Percentiles rank a stretch among this genome's conserved stretches.
phyloP scores from a whole-genome alignment of 2,329 filamentous ascomycete species.

The Remersonia thermophila region DNA sequence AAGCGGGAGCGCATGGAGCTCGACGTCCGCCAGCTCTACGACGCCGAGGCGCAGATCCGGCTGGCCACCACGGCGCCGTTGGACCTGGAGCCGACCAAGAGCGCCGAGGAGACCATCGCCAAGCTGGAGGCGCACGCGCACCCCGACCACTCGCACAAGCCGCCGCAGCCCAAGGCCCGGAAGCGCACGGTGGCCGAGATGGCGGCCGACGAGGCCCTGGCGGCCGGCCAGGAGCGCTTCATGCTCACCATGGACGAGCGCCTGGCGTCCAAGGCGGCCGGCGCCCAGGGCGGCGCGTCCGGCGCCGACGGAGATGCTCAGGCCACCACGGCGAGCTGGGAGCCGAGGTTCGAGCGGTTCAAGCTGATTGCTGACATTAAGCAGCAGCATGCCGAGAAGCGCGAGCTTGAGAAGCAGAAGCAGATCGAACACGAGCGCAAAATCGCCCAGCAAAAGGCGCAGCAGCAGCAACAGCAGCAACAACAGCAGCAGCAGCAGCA shows the following conservation, averaged over 20 bases:
- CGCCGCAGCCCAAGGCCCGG: slow-evolving; percentile 74
- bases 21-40: slow-evolving; percentile 58
- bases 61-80: slow-evolving; percentile 63
- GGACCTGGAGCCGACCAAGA: slow-evolving; percentile 63
- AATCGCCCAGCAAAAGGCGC: slow-evolving; percentile 37
- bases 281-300: slow-evolving; percentile 43
- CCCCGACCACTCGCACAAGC: slow-evolving; percentile 61
- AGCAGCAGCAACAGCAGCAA: slow-evolving; percentile 31
- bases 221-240: slow-evolving; percentile 77
- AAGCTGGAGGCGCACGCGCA: slow-evolving; percentile 62
- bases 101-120: slow-evolving; percentile 53
- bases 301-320: slow-evolving; percentile 62
- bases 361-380: slow-evolving; percentile 83
- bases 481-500: too few species aligned
- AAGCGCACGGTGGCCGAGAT: slow-evolving; percentile 93
- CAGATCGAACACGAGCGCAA: slow-evolving; percentile 48
- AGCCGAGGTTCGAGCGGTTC: slow-evolving; percentile 79
- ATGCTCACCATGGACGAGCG: slow-evolving; percentile 90
- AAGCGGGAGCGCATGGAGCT: slow-evolving; percentile 65
- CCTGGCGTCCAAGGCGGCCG: slow-evolving; percentile 47
- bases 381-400: slow-evolving; percentile 62
- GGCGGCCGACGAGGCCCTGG: slow-evolving; percentile 84
- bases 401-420: slow-evolving; percentile 61
- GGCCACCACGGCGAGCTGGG: slow-evolving; percentile 60
- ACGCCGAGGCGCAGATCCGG: slow-evolving; percentile 65